Conservation (phyloP, 768 basidiomycete species). For the Termitomyces sp. region DNA sequence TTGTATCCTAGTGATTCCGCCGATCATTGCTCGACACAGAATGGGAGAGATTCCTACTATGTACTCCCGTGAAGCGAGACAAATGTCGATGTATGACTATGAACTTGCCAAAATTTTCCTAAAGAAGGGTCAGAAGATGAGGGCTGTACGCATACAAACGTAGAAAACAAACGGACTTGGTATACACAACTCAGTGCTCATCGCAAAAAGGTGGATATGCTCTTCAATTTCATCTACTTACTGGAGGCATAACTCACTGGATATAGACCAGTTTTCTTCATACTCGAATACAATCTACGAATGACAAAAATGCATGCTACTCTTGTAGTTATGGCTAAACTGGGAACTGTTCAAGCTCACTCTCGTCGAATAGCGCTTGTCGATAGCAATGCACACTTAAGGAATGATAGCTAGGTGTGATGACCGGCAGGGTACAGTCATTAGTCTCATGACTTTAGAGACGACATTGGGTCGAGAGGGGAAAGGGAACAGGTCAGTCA, state of each 20-base stretch:
- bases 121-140: too few relatives aligned
- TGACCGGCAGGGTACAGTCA: background rate
- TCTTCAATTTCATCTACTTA: background rate
- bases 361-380: background rate
- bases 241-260: background rate
- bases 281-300: background rate
- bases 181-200: background rate
- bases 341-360: background rate
- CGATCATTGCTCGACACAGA: background rate
- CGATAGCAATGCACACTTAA: background rate
- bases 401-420: background rate
- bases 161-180: too few relatives aligned
- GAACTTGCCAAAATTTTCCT: too few relatives aligned
- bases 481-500: conserved; percentile 5
- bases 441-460: background rate
- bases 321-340: background rate
- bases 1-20: background rate
- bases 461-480: background rate
- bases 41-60: background rate
- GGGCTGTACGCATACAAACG: too few relatives aligned
- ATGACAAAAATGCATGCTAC: background rate
- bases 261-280: background rate
- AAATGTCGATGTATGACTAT: background rate
- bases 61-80: background rate
- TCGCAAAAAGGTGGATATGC: background rate